Evolutionary conservation across 495 filamentous ascomycete species (phyloP).

Genomic region (Bathelium albidoporum): DNA sequence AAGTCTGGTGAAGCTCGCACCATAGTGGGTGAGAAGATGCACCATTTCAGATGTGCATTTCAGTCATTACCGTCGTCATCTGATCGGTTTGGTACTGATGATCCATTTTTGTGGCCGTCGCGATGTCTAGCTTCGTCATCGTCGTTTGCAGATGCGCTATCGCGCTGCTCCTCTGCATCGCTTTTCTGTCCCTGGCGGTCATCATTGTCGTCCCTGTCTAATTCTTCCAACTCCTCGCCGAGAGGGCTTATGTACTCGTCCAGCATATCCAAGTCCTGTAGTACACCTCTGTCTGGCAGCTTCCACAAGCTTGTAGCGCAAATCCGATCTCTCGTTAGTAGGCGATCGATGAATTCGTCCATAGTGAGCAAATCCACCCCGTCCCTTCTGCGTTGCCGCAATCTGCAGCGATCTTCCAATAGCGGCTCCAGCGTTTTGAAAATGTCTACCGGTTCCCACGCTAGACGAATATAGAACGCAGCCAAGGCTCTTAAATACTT

Average conservation of each 20-base stretch:
- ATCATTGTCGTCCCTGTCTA: constrained; percentile 54
- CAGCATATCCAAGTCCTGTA: constrained; percentile 85
- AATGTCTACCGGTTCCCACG: constrained; percentile 70
- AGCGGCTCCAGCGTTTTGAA: constrained; percentile 73
- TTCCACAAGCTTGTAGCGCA: constrained; percentile 91
- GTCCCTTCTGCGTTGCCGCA: constrained; percentile 61
- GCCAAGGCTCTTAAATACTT: constrained; percentile 77
- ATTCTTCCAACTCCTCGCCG: constrained; percentile 69
- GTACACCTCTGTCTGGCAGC: constrained; percentile 64
- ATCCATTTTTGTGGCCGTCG: background rate
- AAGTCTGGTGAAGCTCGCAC: background rate
- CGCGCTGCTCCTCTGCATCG: background rate
- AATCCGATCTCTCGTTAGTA: constrained; percentile 79
- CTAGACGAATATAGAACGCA: constrained; percentile 86
- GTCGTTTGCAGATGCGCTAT: background rate
- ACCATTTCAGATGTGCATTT: background rate
- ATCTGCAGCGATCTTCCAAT: constrained; percentile 71
- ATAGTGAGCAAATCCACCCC: constrained; percentile 67
- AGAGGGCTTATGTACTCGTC: constrained; percentile 79
- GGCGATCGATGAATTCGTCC: constrained; percentile 89
- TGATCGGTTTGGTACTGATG: background rate
- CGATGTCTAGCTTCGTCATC: background rate
- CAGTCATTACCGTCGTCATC: background rate
- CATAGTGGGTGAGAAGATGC: background rate
- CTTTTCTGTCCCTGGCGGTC: constrained; percentile 24